Base-by-base conservation (phyloP, 2,329 filamentous ascomycete genomes). In the Cadophora sp. region DNA sequence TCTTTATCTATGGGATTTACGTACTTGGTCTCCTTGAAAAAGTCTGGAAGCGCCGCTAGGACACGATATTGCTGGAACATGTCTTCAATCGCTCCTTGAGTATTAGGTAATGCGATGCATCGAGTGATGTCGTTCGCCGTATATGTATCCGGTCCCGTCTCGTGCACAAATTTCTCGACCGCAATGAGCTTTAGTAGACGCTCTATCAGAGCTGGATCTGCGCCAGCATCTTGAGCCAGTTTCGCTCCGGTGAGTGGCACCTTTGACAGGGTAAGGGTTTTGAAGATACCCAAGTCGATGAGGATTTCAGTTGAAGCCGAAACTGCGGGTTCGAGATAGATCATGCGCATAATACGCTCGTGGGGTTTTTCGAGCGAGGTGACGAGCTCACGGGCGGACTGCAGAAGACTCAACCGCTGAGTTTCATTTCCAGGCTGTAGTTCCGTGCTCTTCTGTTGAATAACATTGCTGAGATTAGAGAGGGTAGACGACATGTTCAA, bases 161-260 rank as follows among this genome's bases (percentile, higher is more conserved):
- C 55, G 1, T 59, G 29, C 29, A 59, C 55, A 16, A 59, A 59
- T 19, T 34, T 34, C 29, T 59, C 55, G n/a, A 37, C 34, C 3
- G 55, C 55, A 34, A 59, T 22, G 55, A 34, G 55, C 55, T 59
- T 59, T 19, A 59, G 55, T 19, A 59, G 29, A n/a, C 55, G 55
- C 29, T 59, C 55, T 14, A 59, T 24, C 19, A 59, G 55, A 59
- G 29, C 19, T 16, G n/a, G 11, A 37, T 59, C 55, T 40, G 55
- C 26, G 29, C 55, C 55, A 37, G 55, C 9, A 37, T 59, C 55
- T 24, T 59, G 29, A 37, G 55, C 29, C 16, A 40, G 29, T 6
- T 40, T 59, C 9, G 11, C 55, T 19, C 29, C 55, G 29, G 43
- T 22, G 43, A 48, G 43, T 22, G 43, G 43, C 11, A 22, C 19